Evolutionary conservation across 225 moss, liverwort and hornwort genomes (phyloP).

Genomic region (Thuidium tamariscinum): DNA sequence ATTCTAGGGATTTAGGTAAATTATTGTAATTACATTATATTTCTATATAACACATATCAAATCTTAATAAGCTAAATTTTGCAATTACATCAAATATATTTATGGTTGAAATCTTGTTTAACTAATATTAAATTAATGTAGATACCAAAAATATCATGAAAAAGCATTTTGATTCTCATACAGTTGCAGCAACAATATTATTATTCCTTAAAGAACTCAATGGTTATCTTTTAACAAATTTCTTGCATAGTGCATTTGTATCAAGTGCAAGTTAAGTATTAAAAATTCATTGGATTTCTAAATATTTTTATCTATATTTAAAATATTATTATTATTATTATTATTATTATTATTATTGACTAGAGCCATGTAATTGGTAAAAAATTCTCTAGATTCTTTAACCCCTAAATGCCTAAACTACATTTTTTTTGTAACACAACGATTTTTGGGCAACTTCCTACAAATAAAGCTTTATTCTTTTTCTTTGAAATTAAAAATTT

Average conservation of each 20-base stretch:
- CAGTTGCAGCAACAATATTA: constrained; percentile 10
- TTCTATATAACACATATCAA: rapidly evolving
- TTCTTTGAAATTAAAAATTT: too few relatives aligned
- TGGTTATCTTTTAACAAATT: constrained; percentile 23
- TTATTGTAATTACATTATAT: rapidly evolving
- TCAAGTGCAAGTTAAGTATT: constrained; percentile 15
- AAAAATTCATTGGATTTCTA: background rate
- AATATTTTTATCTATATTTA: rapidly evolving
- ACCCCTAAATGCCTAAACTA: too few relatives aligned
- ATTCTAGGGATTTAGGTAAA: rapidly evolving
- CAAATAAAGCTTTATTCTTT: too few relatives aligned
- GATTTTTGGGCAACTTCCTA: too few relatives aligned
- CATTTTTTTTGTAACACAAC: too few relatives aligned
- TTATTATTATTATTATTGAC: too few relatives aligned
- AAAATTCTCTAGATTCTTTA: background rate
- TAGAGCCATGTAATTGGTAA: rapidly evolving
- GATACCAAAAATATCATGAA: background rate
- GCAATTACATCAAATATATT: background rate
- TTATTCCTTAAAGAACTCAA: constrained; percentile 34
- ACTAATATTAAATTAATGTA: background rate
- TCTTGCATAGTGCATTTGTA: constrained; percentile 17
- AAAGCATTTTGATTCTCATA: constrained; percentile 17
- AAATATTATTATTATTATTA: too few relatives aligned
- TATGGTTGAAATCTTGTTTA: background rate
- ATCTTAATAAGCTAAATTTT: background rate